These are phyloP conservation scores for Niebla homalea DNA, from an alignment of 495 filamentous ascomycete genomes.

Conservation along the genomic window DNA sequence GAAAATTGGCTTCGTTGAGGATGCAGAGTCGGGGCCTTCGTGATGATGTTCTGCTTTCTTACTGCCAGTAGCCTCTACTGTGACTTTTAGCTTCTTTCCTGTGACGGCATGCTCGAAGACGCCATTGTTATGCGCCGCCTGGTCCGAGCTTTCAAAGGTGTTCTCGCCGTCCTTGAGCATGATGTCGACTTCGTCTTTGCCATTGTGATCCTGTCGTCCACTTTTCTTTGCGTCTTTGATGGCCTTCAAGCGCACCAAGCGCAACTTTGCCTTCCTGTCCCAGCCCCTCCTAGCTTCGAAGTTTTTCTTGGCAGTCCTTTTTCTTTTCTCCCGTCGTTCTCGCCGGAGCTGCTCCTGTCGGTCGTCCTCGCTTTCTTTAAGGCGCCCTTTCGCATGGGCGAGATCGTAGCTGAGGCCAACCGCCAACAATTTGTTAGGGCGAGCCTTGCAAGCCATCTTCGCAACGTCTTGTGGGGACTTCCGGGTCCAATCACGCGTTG, in stretches of 20 bases:
- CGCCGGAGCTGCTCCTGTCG: constrained; percentile 10
- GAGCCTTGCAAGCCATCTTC: constrained; percentile 33
- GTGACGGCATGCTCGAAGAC: too few species aligned
- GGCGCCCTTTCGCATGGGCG: constrained; percentile 49
- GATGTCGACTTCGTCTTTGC: constrained; percentile 9
- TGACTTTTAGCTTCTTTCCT: neutral
- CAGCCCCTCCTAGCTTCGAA: neutral
- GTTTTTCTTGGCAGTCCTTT: constrained; percentile 12
- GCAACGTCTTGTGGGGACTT: constrained; percentile 45
- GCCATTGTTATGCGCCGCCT: too few species aligned
- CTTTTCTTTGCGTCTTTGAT: constrained; percentile 9
- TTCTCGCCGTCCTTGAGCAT: neutral
- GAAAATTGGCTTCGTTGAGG: too few species aligned
- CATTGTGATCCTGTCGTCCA: constrained; percentile 8
- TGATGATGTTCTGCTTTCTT: too few species aligned
- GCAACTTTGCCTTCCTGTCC: constrained; percentile 9
- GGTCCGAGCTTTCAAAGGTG: too few species aligned
- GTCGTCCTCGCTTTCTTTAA: constrained; percentile 38
- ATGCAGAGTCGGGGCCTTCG: too few species aligned
- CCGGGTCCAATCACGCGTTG: constrained; percentile 28
- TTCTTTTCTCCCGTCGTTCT: constrained; percentile 10
- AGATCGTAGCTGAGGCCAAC: constrained; percentile 55
- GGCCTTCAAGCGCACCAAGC: constrained; percentile 10
- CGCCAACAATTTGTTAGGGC: constrained; percentile 53
- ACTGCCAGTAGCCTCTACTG: too few species aligned